Evolutionary conservation across 1,139 yeast genomes (phyloP), one percentile per base, ranked within the genome.

Genomic region (Yamadazyma atlantica): DNA sequence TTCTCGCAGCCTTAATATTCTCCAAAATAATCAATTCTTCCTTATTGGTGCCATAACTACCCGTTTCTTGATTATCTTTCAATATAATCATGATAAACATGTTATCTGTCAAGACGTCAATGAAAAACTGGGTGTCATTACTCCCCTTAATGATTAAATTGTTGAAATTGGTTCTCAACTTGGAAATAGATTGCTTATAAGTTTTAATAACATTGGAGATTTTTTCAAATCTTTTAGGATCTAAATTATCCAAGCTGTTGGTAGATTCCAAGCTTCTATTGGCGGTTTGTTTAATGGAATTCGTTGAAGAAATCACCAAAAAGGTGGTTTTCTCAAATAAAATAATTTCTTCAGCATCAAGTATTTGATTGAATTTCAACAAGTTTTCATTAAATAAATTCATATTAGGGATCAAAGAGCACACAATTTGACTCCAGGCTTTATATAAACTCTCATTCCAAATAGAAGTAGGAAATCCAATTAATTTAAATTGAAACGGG

Each of bases 371-470:
- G 56, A 92, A 79, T 51, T 82, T 83, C 36, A 82, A 66, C 45
- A 92, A 66, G 55, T 87, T 86, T 43, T 78, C 78, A 59, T 90
- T 92, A 57, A 89, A 86, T 13, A 80, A 64, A 35, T 80, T 75
- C 79, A 92, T 90, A 57, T 94, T 92, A 8, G 98, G 97, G 43
- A 92, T 90, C 49, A 92, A 72, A 2, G 97, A 85, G 56, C 97
- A 89, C 26, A 92, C 97, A 44, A 92, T 92, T 39, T 84, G 86
- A 3, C 96, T 86, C 99, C 99, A 92, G 0, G 98, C 98, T 60
- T 85, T 87, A 62, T 90, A 92, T 45, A 92, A 71, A 54, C 95
- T 82, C 60, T 92, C 98, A 62, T 92, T 97, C 98, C 98, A 92
- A 42, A 92, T 92, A 3, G 96, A 86, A 0, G 98, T 92, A 5